Base-by-base conservation (phyloP, 2,329 filamentous ascomycete genomes). In the Leptographium lundbergii region DNA sequence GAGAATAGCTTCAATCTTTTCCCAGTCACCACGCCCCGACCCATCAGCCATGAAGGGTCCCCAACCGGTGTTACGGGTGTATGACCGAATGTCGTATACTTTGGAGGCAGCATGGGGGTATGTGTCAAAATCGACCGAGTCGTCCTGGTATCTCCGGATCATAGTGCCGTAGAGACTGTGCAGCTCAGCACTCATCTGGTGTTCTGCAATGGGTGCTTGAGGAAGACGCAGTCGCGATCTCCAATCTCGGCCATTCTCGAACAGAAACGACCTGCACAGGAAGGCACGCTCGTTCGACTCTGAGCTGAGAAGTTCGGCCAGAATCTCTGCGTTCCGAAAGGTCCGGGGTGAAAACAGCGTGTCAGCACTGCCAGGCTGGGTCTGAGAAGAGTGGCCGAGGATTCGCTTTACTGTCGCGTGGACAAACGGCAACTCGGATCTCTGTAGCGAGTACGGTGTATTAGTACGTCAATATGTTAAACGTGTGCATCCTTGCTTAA, bases 71-170 rank as follows among this genome's bases (percentile, higher is more conserved):
- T 70, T 68, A 2, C 73, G 68, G 0, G 80, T 86, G 69, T 89
- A 88, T 63, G 85, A 78, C 1, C 88, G 77, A 54, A 91, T 71
- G 67, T 91, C 87, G 64, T 91, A 92, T 3, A 91, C 86, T 62
- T 81, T 81, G 53, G 82, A 81, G 58, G 82, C 79, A 1, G 88
- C 88, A 63, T 78, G 85, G 1, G 82, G 80, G 67, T 82, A 84
- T 1, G 67, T n/a, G 67, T 68, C 17, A 67, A 68, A 7, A 69
- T 70, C 27, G 14, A 29, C 14, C 14, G 14, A 42, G 6, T 45
- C 36, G 19, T 55, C 54, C 6, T 17, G 36, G 7, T 27, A 55
- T 27, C 4, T 24, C 24, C 76, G 68, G 3, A 83, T 72, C 0
- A 84, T 80, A n/a, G 80, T 77, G 22, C 88, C 87, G 62, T 82